Evolutionary conservation across 2,329 filamentous ascomycete species (phyloP).

Genomic region (Nemania sp.): DNA sequence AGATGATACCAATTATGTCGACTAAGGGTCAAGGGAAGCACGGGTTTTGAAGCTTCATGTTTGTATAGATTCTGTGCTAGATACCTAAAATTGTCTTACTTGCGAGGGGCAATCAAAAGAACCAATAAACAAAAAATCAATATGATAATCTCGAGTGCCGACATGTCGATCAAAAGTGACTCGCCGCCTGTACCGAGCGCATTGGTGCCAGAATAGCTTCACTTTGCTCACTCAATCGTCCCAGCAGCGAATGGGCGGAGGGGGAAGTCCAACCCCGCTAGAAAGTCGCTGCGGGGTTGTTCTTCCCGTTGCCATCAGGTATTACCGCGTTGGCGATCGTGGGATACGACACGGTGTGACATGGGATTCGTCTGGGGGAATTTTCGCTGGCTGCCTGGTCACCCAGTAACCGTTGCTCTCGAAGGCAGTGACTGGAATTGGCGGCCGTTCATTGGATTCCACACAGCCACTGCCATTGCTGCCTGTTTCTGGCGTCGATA

Average conservation of each 20-base stretch:
- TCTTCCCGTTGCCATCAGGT: not conserved
- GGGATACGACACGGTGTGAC: conserved; percentile 4
- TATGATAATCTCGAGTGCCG: no score
- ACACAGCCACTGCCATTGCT: conserved; percentile 19
- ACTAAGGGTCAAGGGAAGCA: conserved; percentile 10
- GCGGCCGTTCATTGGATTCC: conserved; percentile 18
- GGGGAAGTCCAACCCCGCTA: conserved; percentile 14
- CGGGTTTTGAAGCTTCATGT: conserved; percentile 11
- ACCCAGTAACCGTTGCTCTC: not conserved
- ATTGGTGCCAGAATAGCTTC: no score
- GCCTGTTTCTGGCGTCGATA: conserved; percentile 16
- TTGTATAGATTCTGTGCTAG: conserved; percentile 19
- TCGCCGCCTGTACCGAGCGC: no score
- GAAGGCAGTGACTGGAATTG: conserved; percentile 10
- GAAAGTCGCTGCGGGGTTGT: conserved; percentile 20
- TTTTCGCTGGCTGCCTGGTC: conserved; percentile 7
- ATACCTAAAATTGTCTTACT: conserved; percentile 2
- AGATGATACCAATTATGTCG: conserved; percentile 29
- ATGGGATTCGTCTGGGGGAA: conserved; percentile 4
- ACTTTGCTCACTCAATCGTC: no score
- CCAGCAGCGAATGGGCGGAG: not conserved
- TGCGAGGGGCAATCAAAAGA: conserved; percentile 8
- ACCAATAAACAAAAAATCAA: conserved; percentile 10
- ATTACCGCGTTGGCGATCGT: conserved; percentile 8
- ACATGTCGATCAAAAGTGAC: no score